phyloP scores from a whole-genome alignment of 2,329 filamentous ascomycete species.

The Hypomyces rosellus region DNA sequence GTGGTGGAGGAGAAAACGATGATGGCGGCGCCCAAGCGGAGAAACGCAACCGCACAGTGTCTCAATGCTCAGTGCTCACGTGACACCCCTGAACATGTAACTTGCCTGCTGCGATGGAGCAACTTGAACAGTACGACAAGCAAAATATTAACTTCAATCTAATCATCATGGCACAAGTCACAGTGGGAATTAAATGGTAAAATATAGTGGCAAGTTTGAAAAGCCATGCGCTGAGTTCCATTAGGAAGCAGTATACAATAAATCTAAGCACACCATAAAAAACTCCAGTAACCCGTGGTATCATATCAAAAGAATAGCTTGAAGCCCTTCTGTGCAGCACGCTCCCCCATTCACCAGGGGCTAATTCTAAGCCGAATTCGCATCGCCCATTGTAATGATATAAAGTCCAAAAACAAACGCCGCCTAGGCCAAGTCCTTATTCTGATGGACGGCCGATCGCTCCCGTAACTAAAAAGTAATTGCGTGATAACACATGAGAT shows the following conservation, averaged over 20 bases:
- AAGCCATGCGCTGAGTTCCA: no score
- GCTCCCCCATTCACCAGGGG: constrained; percentile 1
- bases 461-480: background rate
- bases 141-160: no score
- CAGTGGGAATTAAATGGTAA: background rate
- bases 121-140: no score
- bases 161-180: constrained; percentile 8
- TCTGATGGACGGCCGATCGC: constrained; percentile 2
- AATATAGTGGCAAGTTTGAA: no score
- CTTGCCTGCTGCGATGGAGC: no score
- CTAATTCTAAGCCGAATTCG: background rate
- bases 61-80: constrained; percentile 18
- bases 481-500: constrained; percentile 5
- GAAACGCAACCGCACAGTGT: constrained; percentile 16
- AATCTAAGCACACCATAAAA: constrained; percentile 14
- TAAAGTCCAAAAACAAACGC: constrained; percentile 10
- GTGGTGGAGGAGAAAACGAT: constrained; percentile 12
- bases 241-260: background rate
- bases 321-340: constrained; percentile 7
- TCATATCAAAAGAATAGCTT: constrained; percentile 25
- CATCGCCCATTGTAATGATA: constrained; percentile 4
- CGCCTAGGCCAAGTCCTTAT: constrained; percentile 3
- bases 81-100: constrained; percentile 22
- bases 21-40: constrained; percentile 4
- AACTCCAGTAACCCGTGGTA: constrained; percentile 30